Evolutionary conservation across 75 land plant species (phyloP).

Genomic region (Larix kaempferi): DNA sequence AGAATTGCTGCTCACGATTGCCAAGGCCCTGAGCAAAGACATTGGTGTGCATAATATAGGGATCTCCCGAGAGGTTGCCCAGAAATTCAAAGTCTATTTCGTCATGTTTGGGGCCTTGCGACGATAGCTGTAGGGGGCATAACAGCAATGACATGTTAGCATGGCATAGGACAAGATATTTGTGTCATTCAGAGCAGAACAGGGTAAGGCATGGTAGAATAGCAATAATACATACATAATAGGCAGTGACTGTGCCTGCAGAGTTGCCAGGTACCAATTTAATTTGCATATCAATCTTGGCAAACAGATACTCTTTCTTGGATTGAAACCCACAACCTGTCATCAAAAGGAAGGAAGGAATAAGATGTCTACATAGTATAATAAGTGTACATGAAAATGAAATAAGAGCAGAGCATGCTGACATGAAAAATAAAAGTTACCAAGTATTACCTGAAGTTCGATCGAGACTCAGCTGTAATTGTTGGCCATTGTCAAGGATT

Average conservation of each 20-base stretch:
- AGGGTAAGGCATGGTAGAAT: too few species aligned
- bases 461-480: too few species aligned
- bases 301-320: slow-evolving; percentile 61
- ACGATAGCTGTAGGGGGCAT: slow-evolving; percentile 12
- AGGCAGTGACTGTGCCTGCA: slow-evolving; percentile 66
- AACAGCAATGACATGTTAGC: not conserved
- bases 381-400: not conserved
- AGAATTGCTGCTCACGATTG: slow-evolving; percentile 14
- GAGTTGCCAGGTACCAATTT: slow-evolving; percentile 64
- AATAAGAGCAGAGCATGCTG: not conserved
- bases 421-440: not conserved
- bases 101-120: slow-evolving; percentile 15
- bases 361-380: not conserved
- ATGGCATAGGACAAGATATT: too few species aligned
- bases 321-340: slow-evolving; percentile 73
- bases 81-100: slow-evolving; percentile 34
- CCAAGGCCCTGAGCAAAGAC: slow-evolving; percentile 18
- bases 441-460: too few species aligned
- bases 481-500: too few species aligned
- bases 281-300: slow-evolving; percentile 67
- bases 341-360: not conserved
- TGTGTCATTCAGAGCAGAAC: too few species aligned
- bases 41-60: slow-evolving; percentile 29
- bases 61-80: slow-evolving; percentile 21
- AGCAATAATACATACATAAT: slow-evolving; percentile 28